phyloP scores from a whole-genome alignment of 2,329 filamentous ascomycete genomes.

The Colletotrichum cordylinicola region DNA sequence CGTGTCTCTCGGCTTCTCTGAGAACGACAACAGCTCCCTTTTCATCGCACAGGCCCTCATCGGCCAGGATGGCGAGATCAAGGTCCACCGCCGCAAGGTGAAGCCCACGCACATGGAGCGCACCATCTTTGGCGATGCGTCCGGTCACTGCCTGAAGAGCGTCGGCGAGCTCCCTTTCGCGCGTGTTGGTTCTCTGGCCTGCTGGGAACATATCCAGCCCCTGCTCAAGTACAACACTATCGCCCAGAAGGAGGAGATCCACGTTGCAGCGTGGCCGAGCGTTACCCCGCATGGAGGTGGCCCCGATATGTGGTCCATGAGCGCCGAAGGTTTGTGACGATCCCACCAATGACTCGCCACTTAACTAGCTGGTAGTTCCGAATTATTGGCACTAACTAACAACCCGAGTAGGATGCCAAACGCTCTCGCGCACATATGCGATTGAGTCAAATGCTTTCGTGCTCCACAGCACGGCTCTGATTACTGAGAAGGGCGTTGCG shows the following conservation, averaged over 20 bases:
- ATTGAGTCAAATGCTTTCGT: slow-evolving; percentile 50
- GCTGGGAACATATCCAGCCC: slow-evolving; percentile 63
- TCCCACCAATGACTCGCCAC: not conserved
- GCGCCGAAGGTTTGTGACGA: slow-evolving; percentile 11
- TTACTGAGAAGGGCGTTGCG: slow-evolving; percentile 44
- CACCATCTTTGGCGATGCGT: slow-evolving; percentile 39
- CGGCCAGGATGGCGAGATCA: slow-evolving; percentile 42
- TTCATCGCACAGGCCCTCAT: slow-evolving; percentile 55
- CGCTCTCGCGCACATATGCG: slow-evolving; percentile 40
- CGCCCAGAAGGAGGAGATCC: slow-evolving; percentile 32
- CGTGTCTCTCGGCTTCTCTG: slow-evolving; percentile 55
- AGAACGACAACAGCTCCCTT: slow-evolving; percentile 48
- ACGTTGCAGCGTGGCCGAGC: slow-evolving; percentile 33
- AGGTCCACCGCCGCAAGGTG: slow-evolving; percentile 50
- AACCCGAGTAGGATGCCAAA: slow-evolving; percentile 37
- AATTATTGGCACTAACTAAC: slow-evolving; percentile 18
- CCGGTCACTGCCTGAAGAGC: slow-evolving; percentile 34
- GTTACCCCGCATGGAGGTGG: slow-evolving; percentile 7
- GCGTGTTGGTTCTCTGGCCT: slow-evolving; percentile 58
- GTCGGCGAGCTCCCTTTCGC: slow-evolving; percentile 57
- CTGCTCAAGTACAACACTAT: slow-evolving; percentile 41
- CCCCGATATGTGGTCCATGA: slow-evolving; percentile 15
- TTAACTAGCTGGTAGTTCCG: not conserved
- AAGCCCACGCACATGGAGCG: slow-evolving; percentile 61
- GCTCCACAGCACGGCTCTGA: slow-evolving; percentile 41